phyloP scores from a whole-genome alignment of 805 yeast species.

The Kodamaea leandrae region DNA sequence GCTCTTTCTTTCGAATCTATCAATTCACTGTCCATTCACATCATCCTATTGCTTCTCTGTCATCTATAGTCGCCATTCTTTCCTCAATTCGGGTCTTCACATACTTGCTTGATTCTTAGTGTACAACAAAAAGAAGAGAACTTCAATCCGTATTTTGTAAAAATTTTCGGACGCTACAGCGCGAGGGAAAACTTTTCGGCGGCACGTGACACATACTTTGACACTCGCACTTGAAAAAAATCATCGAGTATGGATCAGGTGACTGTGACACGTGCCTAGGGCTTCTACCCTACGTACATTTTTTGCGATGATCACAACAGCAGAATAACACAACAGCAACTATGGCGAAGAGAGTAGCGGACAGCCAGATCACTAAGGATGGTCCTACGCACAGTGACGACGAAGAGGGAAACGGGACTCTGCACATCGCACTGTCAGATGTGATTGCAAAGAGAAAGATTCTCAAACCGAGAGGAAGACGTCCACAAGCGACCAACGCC shows the following conservation, averaged over 20 bases:
- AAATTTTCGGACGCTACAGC: conserved; percentile 12
- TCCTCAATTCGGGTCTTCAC: conserved; percentile 15
- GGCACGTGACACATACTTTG: conserved; percentile 1
- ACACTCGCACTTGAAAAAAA: neutral
- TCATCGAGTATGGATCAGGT: neutral
- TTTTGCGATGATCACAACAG: conserved; percentile 6
- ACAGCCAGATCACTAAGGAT: conserved; percentile 61
- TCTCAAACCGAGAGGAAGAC: conserved; percentile 48
- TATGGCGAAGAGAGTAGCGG: conserved; percentile 58
- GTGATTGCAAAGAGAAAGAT: conserved; percentile 70
- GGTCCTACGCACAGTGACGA: conserved; percentile 16
- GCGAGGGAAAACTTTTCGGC: conserved; percentile 6
- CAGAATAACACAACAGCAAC: conserved; percentile 2
- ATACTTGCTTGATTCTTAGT: conserved; percentile 31
- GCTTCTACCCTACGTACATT: conserved; percentile 13
- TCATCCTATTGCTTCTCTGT: neutral
- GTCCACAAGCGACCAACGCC: neutral
- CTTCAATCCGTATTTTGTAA: conserved; percentile 11
- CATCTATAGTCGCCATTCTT: no score
- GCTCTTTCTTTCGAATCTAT: no score
- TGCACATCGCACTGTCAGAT: conserved; percentile 50
- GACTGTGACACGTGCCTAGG: conserved; percentile 6
- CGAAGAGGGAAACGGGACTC: conserved; percentile 36
- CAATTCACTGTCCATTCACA: neutral
- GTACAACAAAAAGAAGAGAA: conserved; percentile 14